A percentile compares a stretch with the other conserved stretches of the same genome.
Evolutionary conservation across 73 alveolate genomes (phyloP).

Genomic region (Paraurostyla sp.): DNA sequence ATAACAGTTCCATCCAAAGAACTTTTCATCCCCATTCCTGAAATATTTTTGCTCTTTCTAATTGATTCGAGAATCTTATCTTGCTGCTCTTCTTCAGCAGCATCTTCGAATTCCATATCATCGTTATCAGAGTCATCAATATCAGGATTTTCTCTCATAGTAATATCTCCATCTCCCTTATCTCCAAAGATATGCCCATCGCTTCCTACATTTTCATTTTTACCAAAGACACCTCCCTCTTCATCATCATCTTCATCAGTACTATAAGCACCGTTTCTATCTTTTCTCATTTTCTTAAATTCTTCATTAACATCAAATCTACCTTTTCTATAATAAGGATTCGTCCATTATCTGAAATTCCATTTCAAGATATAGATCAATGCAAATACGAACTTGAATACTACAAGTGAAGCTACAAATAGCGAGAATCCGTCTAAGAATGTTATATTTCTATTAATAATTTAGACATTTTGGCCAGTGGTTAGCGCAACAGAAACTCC

Average conservation of each 20-base stretch:
- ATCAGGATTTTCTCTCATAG: not conserved
- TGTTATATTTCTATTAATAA: slow-evolving; percentile 5
- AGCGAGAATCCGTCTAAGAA: slow-evolving; percentile 49
- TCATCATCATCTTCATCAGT: slow-evolving; percentile 48
- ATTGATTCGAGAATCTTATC: not conserved
- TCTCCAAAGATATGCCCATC: not conserved
- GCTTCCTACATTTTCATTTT: not conserved
- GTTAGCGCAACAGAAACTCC: not conserved
- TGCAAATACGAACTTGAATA: slow-evolving; percentile 41
- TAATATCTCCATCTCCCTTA: not conserved
- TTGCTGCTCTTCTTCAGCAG: slow-evolving; percentile 38
- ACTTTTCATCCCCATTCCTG: not conserved
- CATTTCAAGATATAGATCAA: slow-evolving; percentile 30
- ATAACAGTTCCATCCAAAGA: not conserved
- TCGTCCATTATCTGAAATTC: slow-evolving; percentile 17
- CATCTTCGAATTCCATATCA: slow-evolving; percentile 49
- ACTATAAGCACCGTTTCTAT: slow-evolving; percentile 12
- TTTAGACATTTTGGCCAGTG: not conserved
- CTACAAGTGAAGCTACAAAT: slow-evolving; percentile 41
- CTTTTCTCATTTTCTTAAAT: not conserved
- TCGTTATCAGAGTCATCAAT: slow-evolving; percentile 58
- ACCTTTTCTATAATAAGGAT: slow-evolving; percentile 5
- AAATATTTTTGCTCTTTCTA: not conserved
- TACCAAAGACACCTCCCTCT: not conserved
- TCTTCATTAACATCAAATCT: slow-evolving; percentile 19